A percentile compares a stretch with the other conserved stretches of the same genome.
phyloP scores from a whole-genome alignment of 2,329 filamentous ascomycete species.

The Aspergillus viridinutans region DNA sequence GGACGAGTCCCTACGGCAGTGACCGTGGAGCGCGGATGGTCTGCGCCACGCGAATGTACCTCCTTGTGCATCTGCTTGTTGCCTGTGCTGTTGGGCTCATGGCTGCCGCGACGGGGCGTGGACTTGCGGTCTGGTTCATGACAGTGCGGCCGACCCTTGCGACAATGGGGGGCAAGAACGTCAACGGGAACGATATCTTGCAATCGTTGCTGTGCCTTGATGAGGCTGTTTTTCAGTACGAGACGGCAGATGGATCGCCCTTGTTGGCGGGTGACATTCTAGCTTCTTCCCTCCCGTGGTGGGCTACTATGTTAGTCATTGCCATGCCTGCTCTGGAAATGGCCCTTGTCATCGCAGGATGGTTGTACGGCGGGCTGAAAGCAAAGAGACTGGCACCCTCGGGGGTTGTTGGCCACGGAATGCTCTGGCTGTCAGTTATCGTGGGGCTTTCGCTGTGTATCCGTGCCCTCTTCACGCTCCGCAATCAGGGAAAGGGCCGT shows the following conservation, averaged over 20 bases:
- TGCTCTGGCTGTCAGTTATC: neutral
- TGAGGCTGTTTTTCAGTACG: neutral
- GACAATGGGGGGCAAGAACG: slow-evolving; percentile 2
- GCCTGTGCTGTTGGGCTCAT: slow-evolving; percentile 1
- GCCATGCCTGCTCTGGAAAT: neutral
- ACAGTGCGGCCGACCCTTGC: neutral
- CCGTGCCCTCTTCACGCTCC: neutral
- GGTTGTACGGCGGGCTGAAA: slow-evolving; percentile 1
- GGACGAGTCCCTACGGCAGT: slow-evolving; percentile 3
- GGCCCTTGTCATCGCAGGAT: neutral
- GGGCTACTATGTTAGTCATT: neutral
- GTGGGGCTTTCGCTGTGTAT: neutral
- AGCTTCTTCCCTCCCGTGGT: neutral
- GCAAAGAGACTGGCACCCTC: neutral
- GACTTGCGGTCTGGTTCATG: slow-evolving; percentile 1
- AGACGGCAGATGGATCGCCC: neutral
- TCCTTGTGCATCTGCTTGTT: slow-evolving; percentile 2
- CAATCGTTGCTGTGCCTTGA: slow-evolving; percentile 1
- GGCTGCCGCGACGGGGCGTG: slow-evolving; percentile 1
- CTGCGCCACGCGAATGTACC: slow-evolving; percentile 1
- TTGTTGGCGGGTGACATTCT: neutral
- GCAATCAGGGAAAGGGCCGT: neutral
- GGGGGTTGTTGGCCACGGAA: neutral
- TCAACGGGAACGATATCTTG: slow-evolving; percentile 1
- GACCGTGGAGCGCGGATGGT: neutral